Evolutionary conservation across 2,329 filamentous ascomycete species (phyloP), one percentile per base, ranked within the genome.

Genomic region (Didymella sp.): DNA sequence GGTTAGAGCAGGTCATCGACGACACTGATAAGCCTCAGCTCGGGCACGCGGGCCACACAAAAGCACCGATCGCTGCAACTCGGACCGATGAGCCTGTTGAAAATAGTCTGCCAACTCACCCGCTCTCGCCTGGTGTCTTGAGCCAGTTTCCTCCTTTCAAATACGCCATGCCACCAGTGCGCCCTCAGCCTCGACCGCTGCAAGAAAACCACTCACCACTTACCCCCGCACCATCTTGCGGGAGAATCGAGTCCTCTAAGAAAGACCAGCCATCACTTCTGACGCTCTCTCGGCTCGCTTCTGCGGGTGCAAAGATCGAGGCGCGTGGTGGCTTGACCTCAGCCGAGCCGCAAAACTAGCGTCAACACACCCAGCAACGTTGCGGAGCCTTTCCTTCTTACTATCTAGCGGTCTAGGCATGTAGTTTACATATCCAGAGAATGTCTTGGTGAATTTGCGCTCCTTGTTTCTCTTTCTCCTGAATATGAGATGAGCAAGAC

Each of bases 141-240:
- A 47, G 27, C 42, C 19, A 53, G 19, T 53, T 41, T 8, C 37
- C 51, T 35, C 28, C 27, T 15, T 41, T 35, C 17, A 13, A 47
- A 12, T 47, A 47, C 12, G 21, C 27, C 17, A 22, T 11, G 12
- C 35, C 24, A 48, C 38, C 37, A 3, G 30, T 15, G 9, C 19
- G 22, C n/a, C n/a, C 19, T 24, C 41, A 48, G 5, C 6, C 15
- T 15, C 25, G 22, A 7, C 22, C 35, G 17, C 8, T 27, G 28
- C 27, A 47, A 27, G n/a, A 31, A 6, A 17, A 47, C 3, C 43
- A 21, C 2, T 49, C 28, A 40, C 24, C 51, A 49, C 44, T 25
- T 30, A 27, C 3, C 37, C 8, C n/a, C n/a, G n/a, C n/a, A n/a
- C n/a, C 30, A 35, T 4, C 13, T 22, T n/a, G n/a, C n/a, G 12